Base-by-base conservation (phyloP, 2,329 filamentous ascomycete species). In the Pseudofabraea citricarpa region DNA sequence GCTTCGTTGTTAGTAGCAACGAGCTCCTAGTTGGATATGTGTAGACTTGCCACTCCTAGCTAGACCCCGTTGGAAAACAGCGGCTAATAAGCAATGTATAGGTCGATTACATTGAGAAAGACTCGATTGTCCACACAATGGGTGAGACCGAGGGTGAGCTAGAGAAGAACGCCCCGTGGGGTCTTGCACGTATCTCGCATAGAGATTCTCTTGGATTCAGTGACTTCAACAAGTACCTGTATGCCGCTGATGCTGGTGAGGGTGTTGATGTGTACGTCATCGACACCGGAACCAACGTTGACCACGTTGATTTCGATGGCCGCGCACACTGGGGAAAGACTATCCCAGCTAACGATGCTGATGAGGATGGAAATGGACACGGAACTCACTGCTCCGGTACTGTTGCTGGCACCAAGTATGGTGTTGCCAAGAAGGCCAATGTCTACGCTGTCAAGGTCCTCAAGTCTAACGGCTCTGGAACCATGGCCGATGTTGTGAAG, bases 301-400 rank as follows among this genome's bases (percentile, higher is more conserved):
- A 91, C 38, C 93, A 98, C 73, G 90, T 95, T 56, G 93, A 98
- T 72, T 98, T 98, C 54, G 91, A 95, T 71, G 93, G 88, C 50
- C 90, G 93, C 67, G 93, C 94, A 57, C 75, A 80, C 60, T 98
- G 93, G 93, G 93, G 93, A 65, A 93, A 95, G 81, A 98, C 93
- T 56, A 90, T 98, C 58, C 94, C 94, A 49, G 56, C 67, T 37
- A 83, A 83, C 49, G 90, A 98, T 64, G 83, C 77, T 40, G 93
- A 98, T 64, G 76, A 80, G 57, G 93, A 98, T 71, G 93, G 93
- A 67, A 98, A 98, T 61, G 93, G 93, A 50, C 93, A 98, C 75
- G 93, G 93, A 60, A 98, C 93, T 61, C 93, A 98, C 79, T 98
- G 93, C 83, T 97, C 93, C 53, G 93, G 93, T 59, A 98, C 94